Conservation (phyloP, 2,329 filamentous ascomycete species). For the Dactylellina leptospora region DNA sequence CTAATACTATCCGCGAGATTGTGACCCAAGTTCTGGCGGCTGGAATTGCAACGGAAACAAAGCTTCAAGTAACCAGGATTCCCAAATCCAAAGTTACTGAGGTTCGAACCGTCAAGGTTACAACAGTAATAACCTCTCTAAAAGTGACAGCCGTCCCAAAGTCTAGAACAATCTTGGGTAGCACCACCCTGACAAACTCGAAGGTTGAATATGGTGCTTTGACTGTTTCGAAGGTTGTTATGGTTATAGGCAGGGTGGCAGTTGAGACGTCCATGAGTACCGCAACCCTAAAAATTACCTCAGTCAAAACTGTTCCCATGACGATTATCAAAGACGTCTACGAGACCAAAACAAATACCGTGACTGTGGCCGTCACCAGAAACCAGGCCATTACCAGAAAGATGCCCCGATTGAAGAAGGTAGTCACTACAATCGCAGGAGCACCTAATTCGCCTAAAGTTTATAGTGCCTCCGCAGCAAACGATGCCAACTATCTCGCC, state of each 20-base stretch:
- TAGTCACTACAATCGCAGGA: background rate
- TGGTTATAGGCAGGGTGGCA: background rate
- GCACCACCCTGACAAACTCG: background rate
- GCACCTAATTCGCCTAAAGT: background rate
- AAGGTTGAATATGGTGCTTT: background rate
- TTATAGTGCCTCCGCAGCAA: background rate
- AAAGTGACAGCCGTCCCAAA: conserved; percentile 1
- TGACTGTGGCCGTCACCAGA: conserved; percentile 9
- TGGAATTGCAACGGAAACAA: background rate
- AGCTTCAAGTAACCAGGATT: background rate
- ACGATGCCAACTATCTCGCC: conserved; percentile 29
- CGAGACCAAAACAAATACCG: conserved; percentile 2
- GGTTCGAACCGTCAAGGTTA: background rate
- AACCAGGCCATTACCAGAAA: conserved; percentile 1
- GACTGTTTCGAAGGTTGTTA: background rate
- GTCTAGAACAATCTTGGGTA: background rate
- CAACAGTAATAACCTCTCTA: background rate
- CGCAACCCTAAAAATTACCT: conserved; percentile 6
- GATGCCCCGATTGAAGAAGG: background rate
- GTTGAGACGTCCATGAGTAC: background rate
- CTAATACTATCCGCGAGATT: background rate
- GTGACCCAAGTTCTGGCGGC: background rate
- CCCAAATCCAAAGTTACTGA: background rate
- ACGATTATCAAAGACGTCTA: background rate
- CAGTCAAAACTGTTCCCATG: background rate